Evolutionary conservation across 139 green algal genomes (phyloP).

Genomic region (Closterium sp.): DNA sequence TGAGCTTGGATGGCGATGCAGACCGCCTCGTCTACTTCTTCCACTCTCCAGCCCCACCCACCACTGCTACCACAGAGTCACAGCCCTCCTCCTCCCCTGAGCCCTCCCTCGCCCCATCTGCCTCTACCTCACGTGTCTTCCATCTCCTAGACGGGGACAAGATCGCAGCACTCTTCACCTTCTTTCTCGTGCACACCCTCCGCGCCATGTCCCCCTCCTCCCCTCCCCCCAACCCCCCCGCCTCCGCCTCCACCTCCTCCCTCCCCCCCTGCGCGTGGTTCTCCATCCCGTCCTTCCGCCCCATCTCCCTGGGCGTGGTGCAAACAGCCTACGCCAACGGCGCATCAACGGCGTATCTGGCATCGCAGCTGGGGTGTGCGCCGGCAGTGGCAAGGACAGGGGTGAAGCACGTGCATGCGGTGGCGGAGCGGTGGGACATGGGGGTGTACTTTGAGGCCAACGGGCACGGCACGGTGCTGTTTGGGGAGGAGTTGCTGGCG

Average conservation of each 20-base stretch:
- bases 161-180: conserved; percentile 80
- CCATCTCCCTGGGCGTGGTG: conserved; percentile 76
- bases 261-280: neutral
- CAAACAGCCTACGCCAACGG: conserved; percentile 99
- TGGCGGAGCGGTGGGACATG: conserved; percentile 79
- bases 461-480: conserved; percentile 93
- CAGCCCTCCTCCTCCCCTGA: neutral
- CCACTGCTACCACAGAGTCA: neutral
- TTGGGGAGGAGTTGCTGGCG: conserved; percentile 64
- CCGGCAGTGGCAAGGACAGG: conserved; percentile 69
- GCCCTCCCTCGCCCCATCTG: too few species aligned
- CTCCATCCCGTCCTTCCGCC: neutral
- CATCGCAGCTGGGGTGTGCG: conserved; percentile 53
- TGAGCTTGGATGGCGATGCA: conserved; percentile 89
- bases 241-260: neutral
- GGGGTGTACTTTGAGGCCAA: conserved; percentile 99
- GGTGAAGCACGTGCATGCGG: conserved; percentile 80
- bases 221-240: too few species aligned
- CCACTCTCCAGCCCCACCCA: neutral
- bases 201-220: neutral
- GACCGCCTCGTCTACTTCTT: conserved; percentile 95
- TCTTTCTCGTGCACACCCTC: conserved; percentile 34
- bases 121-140: conserved; percentile 4
- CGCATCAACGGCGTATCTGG: conserved; percentile 74
- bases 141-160: conserved; percentile 92